Evolutionary conservation across 495 filamentous ascomycete species (phyloP), one percentile per base, ranked within the genome.

Genomic region (Lasiosphaeria hispida): DNA sequence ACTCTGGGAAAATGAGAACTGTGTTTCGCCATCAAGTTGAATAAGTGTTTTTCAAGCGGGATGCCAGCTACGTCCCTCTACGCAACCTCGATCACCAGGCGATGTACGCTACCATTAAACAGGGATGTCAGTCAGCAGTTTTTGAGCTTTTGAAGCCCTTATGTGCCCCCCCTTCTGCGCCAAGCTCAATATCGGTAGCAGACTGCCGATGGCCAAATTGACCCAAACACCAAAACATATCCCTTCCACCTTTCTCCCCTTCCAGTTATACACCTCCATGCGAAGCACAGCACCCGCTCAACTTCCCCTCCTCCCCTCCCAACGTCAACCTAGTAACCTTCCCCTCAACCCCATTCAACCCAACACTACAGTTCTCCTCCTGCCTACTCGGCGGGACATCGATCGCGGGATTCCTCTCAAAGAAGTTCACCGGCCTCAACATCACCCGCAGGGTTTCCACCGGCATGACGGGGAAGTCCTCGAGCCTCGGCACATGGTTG

Each of bases 361-460:
- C 15, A 10, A 71, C 70, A 60, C 78, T 82, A 57, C 73, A 65
- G 59, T 84, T 85, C 36, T 75, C 65, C 41, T 60, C 66, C 71
- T 85, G 83, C 47, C 68, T 78, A 55, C 75, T 79, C 10, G 83
- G 80, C 19, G 87, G 81, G n/a, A 92, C 88, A 72, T 92, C 88
- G 35, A 90, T 55, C 11, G 87, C 86, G 4, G 88, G 88, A 63
- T 91, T 91, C 71, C 77, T 78, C 30, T 83, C 82, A 69, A 91
- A 92, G 76, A 91, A 91, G 30, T 88, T 87, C 37, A 81, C 82
- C 0, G 87, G 88, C 68, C 86, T 85, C 53, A 91, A 55, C 62
- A 77, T 75, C 13, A 85, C 83, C 67, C 82, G 69, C 53, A 59
- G 40, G 3, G 43, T 65, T 55, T 65, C 63, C 33, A 50, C 49